These are phyloP conservation scores for Aspergillus fijiensis DNA, from an alignment of 2,329 filamentous ascomycete genomes.

Conservation along the genomic window DNA sequence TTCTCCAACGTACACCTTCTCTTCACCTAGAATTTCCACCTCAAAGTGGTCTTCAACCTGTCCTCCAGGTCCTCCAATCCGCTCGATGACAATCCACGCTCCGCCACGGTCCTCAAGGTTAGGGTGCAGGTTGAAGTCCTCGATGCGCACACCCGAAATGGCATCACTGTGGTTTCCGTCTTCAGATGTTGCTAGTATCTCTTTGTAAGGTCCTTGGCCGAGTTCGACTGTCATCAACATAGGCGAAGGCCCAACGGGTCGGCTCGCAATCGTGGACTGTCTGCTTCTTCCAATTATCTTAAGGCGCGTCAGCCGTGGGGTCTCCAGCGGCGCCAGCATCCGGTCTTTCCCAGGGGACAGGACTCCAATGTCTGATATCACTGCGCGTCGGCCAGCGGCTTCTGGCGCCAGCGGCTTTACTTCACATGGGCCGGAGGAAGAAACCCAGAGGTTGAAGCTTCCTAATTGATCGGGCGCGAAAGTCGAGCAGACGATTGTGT, in stretches of 20 bases:
- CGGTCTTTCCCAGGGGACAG: constrained; percentile 56
- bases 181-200: constrained; percentile 65
- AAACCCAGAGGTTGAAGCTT: constrained; percentile 72
- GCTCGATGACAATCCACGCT: constrained; percentile 79
- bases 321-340: constrained; percentile 53
- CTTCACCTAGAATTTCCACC: constrained; percentile 45
- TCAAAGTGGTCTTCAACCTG: constrained; percentile 45
- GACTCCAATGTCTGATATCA: constrained; percentile 44
- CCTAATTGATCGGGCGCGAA: constrained; percentile 79
- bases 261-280: constrained; percentile 42
- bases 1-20: constrained; percentile 44
- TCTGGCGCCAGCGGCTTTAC: constrained; percentile 67
- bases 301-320: constrained; percentile 60
- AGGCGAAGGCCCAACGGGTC: constrained; percentile 46
- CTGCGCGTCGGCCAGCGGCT: constrained; percentile 70
- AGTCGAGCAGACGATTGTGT: constrained; percentile 87
- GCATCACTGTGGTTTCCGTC: constrained; percentile 73
- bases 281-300: constrained; percentile 55
- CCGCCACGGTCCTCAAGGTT: constrained; percentile 56
- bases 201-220: constrained; percentile 68
- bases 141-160: constrained; percentile 64
- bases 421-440: constrained; percentile 55
- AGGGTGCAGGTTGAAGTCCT: constrained; percentile 73
- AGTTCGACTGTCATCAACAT: constrained; percentile 72
- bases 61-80: constrained; percentile 64